Conservation (phyloP, 441 rosid genomes). For the Sinapis alba region DNA sequence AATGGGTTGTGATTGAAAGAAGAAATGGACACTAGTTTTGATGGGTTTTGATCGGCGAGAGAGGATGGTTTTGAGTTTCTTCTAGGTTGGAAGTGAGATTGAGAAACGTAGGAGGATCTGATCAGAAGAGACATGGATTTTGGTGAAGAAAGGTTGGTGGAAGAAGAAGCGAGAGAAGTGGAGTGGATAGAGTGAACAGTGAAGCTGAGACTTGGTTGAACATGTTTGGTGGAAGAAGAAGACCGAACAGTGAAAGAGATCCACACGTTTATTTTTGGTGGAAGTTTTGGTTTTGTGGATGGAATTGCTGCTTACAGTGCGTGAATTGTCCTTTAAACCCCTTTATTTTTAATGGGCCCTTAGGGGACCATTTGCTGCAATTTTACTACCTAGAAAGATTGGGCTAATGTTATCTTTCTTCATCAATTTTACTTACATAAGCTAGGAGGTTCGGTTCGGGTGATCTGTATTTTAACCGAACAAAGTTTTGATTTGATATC, state of each 20-base stretch:
- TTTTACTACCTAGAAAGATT: not conserved
- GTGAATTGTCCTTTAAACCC: not conserved
- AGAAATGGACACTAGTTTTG: conserved; percentile 37
- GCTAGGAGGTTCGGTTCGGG: not conserved
- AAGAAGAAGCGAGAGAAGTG: conserved; percentile 33
- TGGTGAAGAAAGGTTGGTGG: not conserved
- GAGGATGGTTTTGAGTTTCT: conserved; percentile 23
- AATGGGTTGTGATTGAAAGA: conserved; percentile 49
- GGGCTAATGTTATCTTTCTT: not conserved
- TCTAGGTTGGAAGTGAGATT: conserved; percentile 15
- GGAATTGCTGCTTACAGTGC: not conserved
- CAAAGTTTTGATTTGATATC: not conserved
- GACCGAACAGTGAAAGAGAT: not conserved
- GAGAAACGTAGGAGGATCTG: conserved; percentile 43
- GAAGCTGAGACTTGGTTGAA: conserved; percentile 38
- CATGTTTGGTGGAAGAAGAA: conserved; percentile 17
- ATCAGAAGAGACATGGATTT: conserved; percentile 57
- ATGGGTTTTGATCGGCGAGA: not conserved
- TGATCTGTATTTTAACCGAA: not conserved
- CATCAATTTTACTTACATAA: not conserved
- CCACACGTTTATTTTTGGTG: not conserved
- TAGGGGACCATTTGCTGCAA: no score
- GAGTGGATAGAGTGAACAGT: conserved; percentile 22
- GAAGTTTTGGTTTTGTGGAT: not conserved
- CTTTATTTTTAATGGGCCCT: not conserved